Conservation (phyloP, 306 rosid genomes). For the Glycyrrhiza uralensis region DNA sequence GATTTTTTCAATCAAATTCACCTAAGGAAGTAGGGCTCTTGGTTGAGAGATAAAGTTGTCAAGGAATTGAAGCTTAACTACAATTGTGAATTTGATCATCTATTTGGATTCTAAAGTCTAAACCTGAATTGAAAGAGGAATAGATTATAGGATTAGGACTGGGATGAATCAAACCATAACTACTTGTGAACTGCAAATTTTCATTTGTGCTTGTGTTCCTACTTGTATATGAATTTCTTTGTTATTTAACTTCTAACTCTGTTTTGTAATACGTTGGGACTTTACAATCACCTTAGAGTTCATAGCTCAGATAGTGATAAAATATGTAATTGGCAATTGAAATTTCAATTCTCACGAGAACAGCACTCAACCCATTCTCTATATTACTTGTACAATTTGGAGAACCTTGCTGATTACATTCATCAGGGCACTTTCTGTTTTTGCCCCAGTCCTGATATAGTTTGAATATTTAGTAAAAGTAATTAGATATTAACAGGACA, state of each 20-base stretch:
- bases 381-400: not conserved
- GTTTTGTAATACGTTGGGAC: not conserved
- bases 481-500: not conserved
- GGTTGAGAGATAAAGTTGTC: not conserved
- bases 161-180: not conserved
- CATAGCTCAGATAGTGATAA: not conserved
- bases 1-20: not conserved
- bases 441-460: not conserved
- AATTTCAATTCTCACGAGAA: not conserved
- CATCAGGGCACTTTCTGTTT: not conserved
- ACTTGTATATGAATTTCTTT: not conserved
- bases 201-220: not conserved
- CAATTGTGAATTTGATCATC: not conserved
- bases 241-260: not conserved
- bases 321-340: not conserved
- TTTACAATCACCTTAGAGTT: not conserved
- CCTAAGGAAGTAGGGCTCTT: not conserved
- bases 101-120: not conserved
- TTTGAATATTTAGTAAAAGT: constrained; percentile 2
- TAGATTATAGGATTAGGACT: not conserved
- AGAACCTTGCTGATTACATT: not conserved
- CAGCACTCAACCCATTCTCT: not conserved
- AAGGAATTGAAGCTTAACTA: not conserved
- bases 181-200: not conserved
- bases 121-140: not conserved